Evolutionary conservation across 345 rosid species (phyloP), one percentile per base, ranked within the genome.

Genomic region (Dimocarpus longan): DNA sequence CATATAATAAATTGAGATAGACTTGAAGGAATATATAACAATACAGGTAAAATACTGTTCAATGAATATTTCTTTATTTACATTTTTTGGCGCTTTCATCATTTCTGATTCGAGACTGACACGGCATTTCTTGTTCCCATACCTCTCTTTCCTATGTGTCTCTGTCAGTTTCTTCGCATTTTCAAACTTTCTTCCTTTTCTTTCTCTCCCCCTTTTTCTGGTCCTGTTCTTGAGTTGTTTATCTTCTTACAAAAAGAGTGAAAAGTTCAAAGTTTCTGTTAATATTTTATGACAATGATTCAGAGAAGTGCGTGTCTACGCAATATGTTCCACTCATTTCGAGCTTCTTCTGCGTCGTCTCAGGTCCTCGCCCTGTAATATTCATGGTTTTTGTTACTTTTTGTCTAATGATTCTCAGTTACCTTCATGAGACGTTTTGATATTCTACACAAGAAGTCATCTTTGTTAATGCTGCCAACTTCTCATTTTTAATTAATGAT

Each of bases 291-390:
- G 44, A 52, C 46, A 66, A 87, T 85, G 84, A 78, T 76, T 71
- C 82, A 68, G 15, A 68, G 66, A 65, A 71, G 56, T 73, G 66
- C 83, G 54, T 24, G 66, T 71, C 13, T 83, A n/a, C 70, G 74
- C 22, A n/a, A 42, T 57, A 63, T 83, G 76, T 28, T 80, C 44
- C 84, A 66, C 37, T 71, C 79, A 59, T 50, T 75, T 21, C 66
- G 73, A 19, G 10, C 72, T 71, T 21, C 44, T 75, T 79, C 84
- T 78, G 57, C 76, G 69, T 71, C 78, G 39, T 77, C 80, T 8
- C 79, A 80, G 85, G 90, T 83, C 28, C 28, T 26, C 1, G 28
- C 28, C 1, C 28, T 26, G 28, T 26, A 26, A 26, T 1, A 26
- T 26, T 26, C 28, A 26, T 26, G 28, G 28, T 26, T 26, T 26